phyloP scores from a whole-genome alignment of 495 filamentous ascomycete genomes.

The Terfezia claveryi region DNA sequence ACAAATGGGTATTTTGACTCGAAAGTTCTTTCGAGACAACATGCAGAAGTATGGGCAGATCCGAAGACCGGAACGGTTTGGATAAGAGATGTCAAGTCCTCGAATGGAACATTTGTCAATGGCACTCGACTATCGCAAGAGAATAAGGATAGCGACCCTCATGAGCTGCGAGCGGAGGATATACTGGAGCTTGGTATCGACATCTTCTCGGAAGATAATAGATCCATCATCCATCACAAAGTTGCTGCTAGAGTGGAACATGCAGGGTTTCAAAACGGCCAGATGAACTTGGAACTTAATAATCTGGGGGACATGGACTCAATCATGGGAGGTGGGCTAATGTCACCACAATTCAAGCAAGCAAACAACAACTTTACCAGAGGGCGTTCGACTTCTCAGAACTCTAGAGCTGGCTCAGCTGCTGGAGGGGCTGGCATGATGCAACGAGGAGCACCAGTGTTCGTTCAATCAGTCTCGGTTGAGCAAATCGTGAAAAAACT shows the following conservation, averaged over 20 bases:
- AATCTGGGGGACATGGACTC: slow-evolving; percentile 64
- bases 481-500: slow-evolving; percentile 89
- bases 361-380: not conserved
- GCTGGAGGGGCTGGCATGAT: slow-evolving; percentile 27
- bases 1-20: slow-evolving; percentile 92
- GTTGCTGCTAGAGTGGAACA: slow-evolving; percentile 91
- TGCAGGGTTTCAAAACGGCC: slow-evolving; percentile 44
- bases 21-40: slow-evolving; percentile 86
- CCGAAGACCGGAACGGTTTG: slow-evolving; percentile 60
- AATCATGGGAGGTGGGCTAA: slow-evolving; percentile 24
- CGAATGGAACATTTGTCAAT: slow-evolving; percentile 96
- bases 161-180: slow-evolving; percentile 71
- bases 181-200: slow-evolving; percentile 88
- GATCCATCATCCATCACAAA: slow-evolving; percentile 93
- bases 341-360: not conserved
- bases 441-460: slow-evolving; percentile 41
- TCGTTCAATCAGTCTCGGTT: slow-evolving; percentile 71
- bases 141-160: slow-evolving; percentile 83
- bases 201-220: slow-evolving; percentile 95
- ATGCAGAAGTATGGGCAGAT: slow-evolving; percentile 92
- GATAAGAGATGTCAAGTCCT: slow-evolving; percentile 94
- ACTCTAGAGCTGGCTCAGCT: slow-evolving; percentile 27
- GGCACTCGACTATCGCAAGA: slow-evolving; percentile 74
- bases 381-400: not conserved
- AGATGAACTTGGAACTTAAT: slow-evolving; percentile 45